Evolutionary conservation across 495 filamentous ascomycete genomes (phyloP), one percentile per base, ranked within the genome.

Genomic region (Lasiosphaeris hirsuta): DNA sequence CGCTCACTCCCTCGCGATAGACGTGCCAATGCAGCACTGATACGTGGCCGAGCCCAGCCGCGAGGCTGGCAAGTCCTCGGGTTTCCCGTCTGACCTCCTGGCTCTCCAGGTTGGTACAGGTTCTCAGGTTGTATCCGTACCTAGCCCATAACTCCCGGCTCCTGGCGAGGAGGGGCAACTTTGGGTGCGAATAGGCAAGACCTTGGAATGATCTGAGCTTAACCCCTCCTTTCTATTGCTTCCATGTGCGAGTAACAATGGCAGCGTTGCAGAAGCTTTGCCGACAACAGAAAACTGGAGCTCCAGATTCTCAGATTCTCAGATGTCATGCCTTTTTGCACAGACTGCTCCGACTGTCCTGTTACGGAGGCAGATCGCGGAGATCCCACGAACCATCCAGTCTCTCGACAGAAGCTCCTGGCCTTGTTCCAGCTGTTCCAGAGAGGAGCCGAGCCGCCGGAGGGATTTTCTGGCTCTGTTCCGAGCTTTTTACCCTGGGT

Each of bases 341-440:
- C 60, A 45, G 60, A 57, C 54, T 48, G 47, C 36, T 19, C 41
- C 11, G 35, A 23, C 34, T 30, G 13, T 41, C 35, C 49, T 49
- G 57, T 59, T 58, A 66, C 54, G 54, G 61, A 48, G 51, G 58
- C 30, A 56, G 64, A 58, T 64, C 58, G 18, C 45, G 59, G 42
- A 56, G 60, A 62, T 63, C 57, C 36, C 38, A 54, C 59, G 49
- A 58, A 51, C 59, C 55, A 54, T 43, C 43, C 17, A 52, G 46
- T 34, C n/a, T 23, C 36, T 33, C 38, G 44, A 19, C 46, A 51
- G 48, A 30, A 35, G 41, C 51, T 54, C 49, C 40, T 54, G 53
- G 33, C 40, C 33, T 9, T 38, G 47, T 56, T 44, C 42, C 56
- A 44, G 17, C 7, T 38, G 47, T 51, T 51, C 14, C 40, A 61